phyloP scores from a whole-genome alignment of 108 stramenopile species.

The Asterionellopsis glacialis region DNA sequence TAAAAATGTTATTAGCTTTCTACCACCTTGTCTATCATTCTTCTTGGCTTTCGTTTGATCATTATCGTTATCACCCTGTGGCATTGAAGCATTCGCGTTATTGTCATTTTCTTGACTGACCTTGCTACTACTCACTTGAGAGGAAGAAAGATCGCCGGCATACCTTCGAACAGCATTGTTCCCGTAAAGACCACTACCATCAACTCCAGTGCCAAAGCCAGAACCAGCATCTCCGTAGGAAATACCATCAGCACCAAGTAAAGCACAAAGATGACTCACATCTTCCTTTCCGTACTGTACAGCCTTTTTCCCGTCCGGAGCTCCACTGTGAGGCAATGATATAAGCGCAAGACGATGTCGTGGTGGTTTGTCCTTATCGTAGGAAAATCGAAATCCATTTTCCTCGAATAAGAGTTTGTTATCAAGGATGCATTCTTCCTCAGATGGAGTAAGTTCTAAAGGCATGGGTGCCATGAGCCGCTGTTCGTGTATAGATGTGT shows the following conservation, averaged over 20 bases:
- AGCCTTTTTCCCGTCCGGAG: conserved; percentile 79
- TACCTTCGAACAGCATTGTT: conserved; percentile 82
- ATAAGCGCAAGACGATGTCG: conserved; percentile 80
- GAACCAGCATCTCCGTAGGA: too few relatives aligned
- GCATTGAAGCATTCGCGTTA: conserved; percentile 1
- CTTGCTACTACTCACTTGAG: neutral
- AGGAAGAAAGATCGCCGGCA: conserved; percentile 32
- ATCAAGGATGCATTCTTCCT: conserved; percentile 89
- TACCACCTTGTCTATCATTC: conserved; percentile 8
- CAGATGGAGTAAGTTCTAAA: conserved; percentile 80
- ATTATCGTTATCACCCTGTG: conserved; percentile 1
- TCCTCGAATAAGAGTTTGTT: conserved; percentile 85
- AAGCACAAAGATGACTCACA: conserved; percentile 84
- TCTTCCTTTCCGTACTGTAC: conserved; percentile 94
- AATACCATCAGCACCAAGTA: conserved; percentile 64
- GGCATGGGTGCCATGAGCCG: conserved; percentile 73
- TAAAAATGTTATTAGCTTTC: conserved; percentile 60
- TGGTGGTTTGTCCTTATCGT: conserved; percentile 68
- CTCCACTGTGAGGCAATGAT: conserved; percentile 88
- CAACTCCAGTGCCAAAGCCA: conserved; percentile 52
- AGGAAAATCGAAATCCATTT: conserved; percentile 88
- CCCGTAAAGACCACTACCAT: conserved; percentile 66
- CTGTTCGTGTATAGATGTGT: conserved; percentile 81
- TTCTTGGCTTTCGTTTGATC: neutral
- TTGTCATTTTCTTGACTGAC: conserved; percentile 7